Evolutionary conservation across 1,139 yeast species (phyloP), one percentile per base, ranked within the genome.

Genomic region (Pneumocystis canis): DNA sequence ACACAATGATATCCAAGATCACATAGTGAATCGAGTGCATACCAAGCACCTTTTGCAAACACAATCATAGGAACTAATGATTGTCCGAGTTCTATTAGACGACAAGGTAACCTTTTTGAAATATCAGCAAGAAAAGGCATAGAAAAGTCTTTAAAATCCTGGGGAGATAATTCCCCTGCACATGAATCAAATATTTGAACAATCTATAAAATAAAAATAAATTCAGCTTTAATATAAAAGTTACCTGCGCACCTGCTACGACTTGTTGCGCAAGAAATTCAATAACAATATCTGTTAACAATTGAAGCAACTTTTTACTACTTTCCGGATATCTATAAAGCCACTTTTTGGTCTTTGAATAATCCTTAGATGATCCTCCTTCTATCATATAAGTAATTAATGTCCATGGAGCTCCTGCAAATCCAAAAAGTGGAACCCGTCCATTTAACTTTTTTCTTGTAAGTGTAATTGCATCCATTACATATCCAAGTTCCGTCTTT

Each of bases 351-450:
- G 72, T 80, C 89, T 71, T 96, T 80, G 77, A 87, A 92, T 79
- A n/a, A n/a, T 90, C 80, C 73, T 88, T 87, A 11, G 96, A 85
- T 18, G 97, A 96, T 69, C 96, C 97, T 61, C 98, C 98, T 75
- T 92, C 98, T 65, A 92, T 84, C 96, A 92, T 94, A 75, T 94
- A 92, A 57, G 90, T 96, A 76, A 92, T 79, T 67, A 92, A 77
- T 11, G 98, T 92, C 97, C 97, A 92, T 65, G 98, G 98, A 16
- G 96, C 97, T 64, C 98, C 98, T 69, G 92, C 88, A 75, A 92
- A 92, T 2, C 98, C 98, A 63, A 92, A 79, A 68, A 92, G 79
- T 31, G 98, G 98, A 20, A 90, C 97, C 70, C 95, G 81, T 60
- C 98, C 98, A 61, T 84, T 76, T 68, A 92, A 80, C 71, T 87